Evolutionary conservation across 2,329 filamentous ascomycete genomes (phyloP).

Genomic region (Escovopsis weberi): DNA sequence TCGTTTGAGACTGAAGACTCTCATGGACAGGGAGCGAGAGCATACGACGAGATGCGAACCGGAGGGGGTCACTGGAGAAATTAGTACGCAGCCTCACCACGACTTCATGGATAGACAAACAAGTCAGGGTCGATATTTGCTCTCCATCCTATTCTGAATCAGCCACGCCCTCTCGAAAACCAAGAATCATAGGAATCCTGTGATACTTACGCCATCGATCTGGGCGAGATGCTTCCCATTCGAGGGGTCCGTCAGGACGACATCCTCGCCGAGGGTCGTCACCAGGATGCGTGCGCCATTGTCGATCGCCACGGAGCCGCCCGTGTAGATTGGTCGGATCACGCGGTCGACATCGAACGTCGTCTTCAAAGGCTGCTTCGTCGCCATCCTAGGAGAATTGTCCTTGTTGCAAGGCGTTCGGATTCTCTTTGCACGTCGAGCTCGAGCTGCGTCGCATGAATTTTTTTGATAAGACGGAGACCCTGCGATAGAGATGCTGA

Average conservation of each 20-base stretch:
- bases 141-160: constrained; percentile 51
- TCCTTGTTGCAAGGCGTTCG: not conserved
- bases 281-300: constrained; percentile 69
- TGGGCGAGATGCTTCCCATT: constrained; percentile 70
- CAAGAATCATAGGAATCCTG: not conserved
- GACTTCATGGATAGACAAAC: constrained; percentile 23
- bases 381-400: constrained; percentile 31
- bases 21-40: constrained; percentile 92
- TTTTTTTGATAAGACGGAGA: constrained; percentile 4
- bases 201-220: constrained; percentile 60
- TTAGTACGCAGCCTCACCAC: constrained; percentile 5
- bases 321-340: constrained; percentile 87
- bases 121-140: constrained; percentile 56
- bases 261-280: constrained; percentile 85
- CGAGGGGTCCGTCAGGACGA: constrained; percentile 68
- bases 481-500: not conserved
- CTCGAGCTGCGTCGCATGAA: constrained; percentile 1
- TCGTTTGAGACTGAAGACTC: constrained; percentile 62
- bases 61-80: constrained; percentile 59
- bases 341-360: constrained; percentile 76
- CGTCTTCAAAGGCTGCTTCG: constrained; percentile 56
- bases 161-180: not conserved
- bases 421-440: not conserved
- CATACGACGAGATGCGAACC: constrained; percentile 80
- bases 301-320: constrained; percentile 74